These are phyloP conservation scores for Dipodascus albidus DNA, from an alignment of 805 yeast species.

Conservation along the genomic window DNA sequence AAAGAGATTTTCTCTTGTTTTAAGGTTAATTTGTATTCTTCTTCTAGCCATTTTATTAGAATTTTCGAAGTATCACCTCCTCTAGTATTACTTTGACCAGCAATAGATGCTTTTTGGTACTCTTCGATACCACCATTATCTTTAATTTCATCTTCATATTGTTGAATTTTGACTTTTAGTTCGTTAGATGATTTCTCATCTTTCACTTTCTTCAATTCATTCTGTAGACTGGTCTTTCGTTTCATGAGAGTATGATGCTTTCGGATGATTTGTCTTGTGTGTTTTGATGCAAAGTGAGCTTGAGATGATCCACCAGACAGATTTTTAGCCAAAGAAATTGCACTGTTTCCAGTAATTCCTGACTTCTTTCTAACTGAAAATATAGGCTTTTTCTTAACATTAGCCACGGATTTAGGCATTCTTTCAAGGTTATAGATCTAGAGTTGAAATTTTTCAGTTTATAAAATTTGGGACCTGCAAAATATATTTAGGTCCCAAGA, in stretches of 20 bases:
- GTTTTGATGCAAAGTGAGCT: constrained; percentile 20
- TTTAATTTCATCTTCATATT: constrained; percentile 49
- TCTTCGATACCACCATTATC: constrained; percentile 64
- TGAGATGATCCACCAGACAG: constrained; percentile 11
- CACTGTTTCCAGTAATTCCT: neutral
- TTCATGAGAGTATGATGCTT: constrained; percentile 64
- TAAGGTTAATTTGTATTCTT: constrained; percentile 19
- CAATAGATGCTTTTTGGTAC: constrained; percentile 77
- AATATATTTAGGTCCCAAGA: too few species aligned
- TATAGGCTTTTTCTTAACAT: neutral
- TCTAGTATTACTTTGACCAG: constrained; percentile 65
- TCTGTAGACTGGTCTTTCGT: constrained; percentile 26
- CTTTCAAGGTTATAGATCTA: too few species aligned
- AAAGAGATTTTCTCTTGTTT: constrained; percentile 30
- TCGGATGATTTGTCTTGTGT: constrained; percentile 60
- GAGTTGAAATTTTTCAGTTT: too few species aligned
- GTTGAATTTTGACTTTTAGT: constrained; percentile 31
- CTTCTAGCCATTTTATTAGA: constrained; percentile 60
- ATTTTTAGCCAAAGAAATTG: neutral
- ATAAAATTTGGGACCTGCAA: too few species aligned
- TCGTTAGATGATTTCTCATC: constrained; percentile 12
- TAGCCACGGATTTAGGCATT: neutral
- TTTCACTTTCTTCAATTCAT: constrained; percentile 8
- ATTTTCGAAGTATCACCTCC: constrained; percentile 91
- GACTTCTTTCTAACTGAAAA: neutral